Conservation (phyloP, 345 rosid species). For the Odontarrhena argentea region DNA sequence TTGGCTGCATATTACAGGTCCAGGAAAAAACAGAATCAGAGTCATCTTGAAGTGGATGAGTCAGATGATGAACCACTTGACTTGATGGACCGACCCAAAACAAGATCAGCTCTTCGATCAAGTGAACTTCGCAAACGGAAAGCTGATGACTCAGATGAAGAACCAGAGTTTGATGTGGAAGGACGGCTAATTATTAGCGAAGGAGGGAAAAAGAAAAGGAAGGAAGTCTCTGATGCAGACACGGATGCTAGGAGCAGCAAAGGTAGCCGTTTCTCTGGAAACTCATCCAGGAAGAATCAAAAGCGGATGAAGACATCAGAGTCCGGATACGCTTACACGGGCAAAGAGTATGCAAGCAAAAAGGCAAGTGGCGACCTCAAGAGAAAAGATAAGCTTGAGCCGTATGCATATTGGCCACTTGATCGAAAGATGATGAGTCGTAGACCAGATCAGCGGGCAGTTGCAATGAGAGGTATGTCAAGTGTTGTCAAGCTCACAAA, state of each 20-base stretch:
- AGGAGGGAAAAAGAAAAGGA: conserved; percentile 56
- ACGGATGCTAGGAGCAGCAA: conserved; percentile 64
- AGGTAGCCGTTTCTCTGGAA: conserved; percentile 48
- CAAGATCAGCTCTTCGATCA: conserved; percentile 74
- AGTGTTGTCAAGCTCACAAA: conserved; percentile 80
- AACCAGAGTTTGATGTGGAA: conserved; percentile 75
- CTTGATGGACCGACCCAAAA: conserved; percentile 74
- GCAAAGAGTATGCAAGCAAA: conserved; percentile 81
- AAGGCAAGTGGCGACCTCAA: conserved; percentile 85
- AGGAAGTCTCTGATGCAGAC: conserved; percentile 46
- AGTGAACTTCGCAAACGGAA: conserved; percentile 57
- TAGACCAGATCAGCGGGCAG: conserved; percentile 81
- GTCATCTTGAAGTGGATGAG: conserved; percentile 77
- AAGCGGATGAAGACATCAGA: conserved; percentile 74
- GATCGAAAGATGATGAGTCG: conserved; percentile 97
- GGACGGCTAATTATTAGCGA: conserved; percentile 73
- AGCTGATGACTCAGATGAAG: conserved; percentile 79
- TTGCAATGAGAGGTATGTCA: conserved; percentile 86
- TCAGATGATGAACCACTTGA: conserved; percentile 92
- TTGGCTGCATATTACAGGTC: conserved; percentile 44
- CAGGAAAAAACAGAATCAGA: conserved; percentile 56
- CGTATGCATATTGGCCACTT: conserved; percentile 96
- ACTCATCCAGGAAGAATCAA: conserved; percentile 58
- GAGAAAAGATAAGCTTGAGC: conserved; percentile 91
- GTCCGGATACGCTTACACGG: conserved; percentile 87